Conservation (phyloP, 2,329 filamentous ascomycete genomes). For the Sclerotinia borealis region DNA sequence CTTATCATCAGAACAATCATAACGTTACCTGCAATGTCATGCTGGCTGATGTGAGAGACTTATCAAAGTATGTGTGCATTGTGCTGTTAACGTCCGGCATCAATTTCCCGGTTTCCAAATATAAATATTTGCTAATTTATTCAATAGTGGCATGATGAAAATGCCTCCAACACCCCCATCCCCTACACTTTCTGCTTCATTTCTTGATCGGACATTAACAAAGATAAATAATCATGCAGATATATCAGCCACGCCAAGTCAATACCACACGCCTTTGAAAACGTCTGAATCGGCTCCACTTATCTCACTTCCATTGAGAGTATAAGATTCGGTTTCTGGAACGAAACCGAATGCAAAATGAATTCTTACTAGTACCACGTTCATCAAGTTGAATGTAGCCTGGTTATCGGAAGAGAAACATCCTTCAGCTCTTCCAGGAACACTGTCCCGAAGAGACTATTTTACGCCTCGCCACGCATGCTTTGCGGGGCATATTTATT, state of each 20-base stretch:
- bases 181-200: slow-evolving; percentile 1
- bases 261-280: slow-evolving; percentile 2
- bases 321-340: slow-evolving; percentile 1
- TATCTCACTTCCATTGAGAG: slow-evolving; percentile 7
- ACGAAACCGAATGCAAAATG: neutral
- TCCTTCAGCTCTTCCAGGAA: neutral
- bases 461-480: neutral
- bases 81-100: neutral
- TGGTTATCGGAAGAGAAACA: neutral
- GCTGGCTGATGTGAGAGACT: slow-evolving; percentile 8
- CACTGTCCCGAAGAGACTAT: neutral
- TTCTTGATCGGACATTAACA: neutral
- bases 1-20: slow-evolving; percentile 23
- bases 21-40: slow-evolving; percentile 17
- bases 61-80: slow-evolving; percentile 12
- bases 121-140: slow-evolving; percentile 1
- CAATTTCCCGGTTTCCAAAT: neutral
- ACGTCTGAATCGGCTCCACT: neutral
- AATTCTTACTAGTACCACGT: neutral
- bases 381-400: neutral
- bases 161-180: slow-evolving; percentile 4
- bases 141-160: slow-evolving; percentile 10
- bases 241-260: slow-evolving; percentile 3
- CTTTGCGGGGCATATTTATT: neutral
- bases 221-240: slow-evolving; percentile 6